phyloP scores from a whole-genome alignment of 2,329 filamentous ascomycete species.

The Microcyclosporella mali region DNA sequence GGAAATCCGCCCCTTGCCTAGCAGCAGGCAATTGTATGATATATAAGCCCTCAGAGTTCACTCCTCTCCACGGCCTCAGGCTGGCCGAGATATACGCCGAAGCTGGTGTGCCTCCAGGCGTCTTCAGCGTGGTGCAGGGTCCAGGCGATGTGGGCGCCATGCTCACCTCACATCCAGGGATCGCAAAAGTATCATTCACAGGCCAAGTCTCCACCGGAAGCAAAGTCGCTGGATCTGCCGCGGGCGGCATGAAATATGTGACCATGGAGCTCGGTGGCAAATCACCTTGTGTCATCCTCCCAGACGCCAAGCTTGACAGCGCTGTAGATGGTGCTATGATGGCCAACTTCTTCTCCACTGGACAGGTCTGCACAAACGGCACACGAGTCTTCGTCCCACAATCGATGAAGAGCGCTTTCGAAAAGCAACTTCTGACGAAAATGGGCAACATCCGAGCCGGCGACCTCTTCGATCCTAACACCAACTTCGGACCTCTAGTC shows the following conservation, averaged over 20 bases:
- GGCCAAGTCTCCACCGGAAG: conserved; percentile 77
- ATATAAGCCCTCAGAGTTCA: conserved; percentile 85
- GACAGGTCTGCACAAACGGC: conserved; percentile 89
- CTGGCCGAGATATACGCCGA: conserved; percentile 71
- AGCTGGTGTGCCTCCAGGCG: conserved; percentile 71
- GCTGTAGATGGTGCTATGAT: conserved; percentile 90
- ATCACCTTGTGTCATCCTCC: conserved; percentile 71
- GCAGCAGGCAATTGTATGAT: conserved; percentile 86
- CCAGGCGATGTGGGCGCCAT: conserved; percentile 70
- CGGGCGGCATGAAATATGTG: conserved; percentile 77
- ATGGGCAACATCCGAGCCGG: conserved; percentile 66
- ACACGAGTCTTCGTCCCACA: conserved; percentile 77
- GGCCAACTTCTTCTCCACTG: conserved; percentile 87
- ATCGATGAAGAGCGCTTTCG: conserved; percentile 60
- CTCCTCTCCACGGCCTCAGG: conserved; percentile 70
- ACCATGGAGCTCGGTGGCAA: conserved; percentile 92
- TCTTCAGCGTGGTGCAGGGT: conserved; percentile 83
- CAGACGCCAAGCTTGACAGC: conserved; percentile 68
- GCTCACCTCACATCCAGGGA: conserved; percentile 62
- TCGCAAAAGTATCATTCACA: conserved; percentile 86
- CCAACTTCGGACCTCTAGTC: conserved; percentile 80
- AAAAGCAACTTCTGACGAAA: conserved; percentile 62
- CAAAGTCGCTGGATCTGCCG: conserved; percentile 72
- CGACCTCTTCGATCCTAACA: conserved; percentile 62
- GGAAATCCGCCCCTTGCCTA: conserved; percentile 81